These are phyloP conservation scores for Penicillium cosmopolitanum DNA, from an alignment of 495 filamentous ascomycete genomes.

Conservation along the genomic window DNA sequence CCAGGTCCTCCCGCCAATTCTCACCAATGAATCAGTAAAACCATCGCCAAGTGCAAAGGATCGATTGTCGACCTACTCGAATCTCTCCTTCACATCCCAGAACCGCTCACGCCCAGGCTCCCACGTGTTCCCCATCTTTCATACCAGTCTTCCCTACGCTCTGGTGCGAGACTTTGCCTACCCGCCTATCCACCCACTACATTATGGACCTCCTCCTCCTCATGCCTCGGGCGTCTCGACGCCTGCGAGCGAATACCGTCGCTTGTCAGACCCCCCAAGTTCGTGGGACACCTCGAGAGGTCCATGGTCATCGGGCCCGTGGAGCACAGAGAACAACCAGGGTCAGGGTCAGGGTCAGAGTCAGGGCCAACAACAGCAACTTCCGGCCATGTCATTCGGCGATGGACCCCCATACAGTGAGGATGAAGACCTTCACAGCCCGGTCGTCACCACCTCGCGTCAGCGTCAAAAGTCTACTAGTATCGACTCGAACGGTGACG, in stretches of 20 bases:
- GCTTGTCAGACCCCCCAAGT: constrained; percentile 79
- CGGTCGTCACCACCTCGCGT: constrained; percentile 73
- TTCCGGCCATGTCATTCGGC: constrained; percentile 83
- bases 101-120: constrained; percentile 72
- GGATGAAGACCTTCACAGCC: constrained; percentile 93
- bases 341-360: constrained; percentile 18
- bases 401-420: constrained; percentile 97
- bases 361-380: constrained; percentile 51
- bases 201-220: constrained; percentile 83
- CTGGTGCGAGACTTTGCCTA: constrained; percentile 97
- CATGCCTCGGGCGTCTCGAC: constrained; percentile 82
- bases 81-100: constrained; percentile 58
- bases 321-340: constrained; percentile 48
- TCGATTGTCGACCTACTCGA: constrained; percentile 71
- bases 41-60: constrained; percentile 73
- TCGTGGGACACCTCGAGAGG: constrained; percentile 57
- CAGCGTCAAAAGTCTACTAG: constrained; percentile 79
- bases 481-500: constrained; percentile 40
- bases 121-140: constrained; percentile 78
- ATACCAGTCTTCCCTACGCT: constrained; percentile 86
- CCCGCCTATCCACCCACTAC: constrained; percentile 75
- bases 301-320: constrained; percentile 55
- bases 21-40: constrained; percentile 42
- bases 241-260: constrained; percentile 77
- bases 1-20: constrained; percentile 47